Percentiles rank a stretch among this genome's conserved stretches.
These are phyloP conservation scores for Penicillium sp. DNA, from an alignment of 2,329 filamentous ascomycete species.

Conservation along the genomic window DNA sequence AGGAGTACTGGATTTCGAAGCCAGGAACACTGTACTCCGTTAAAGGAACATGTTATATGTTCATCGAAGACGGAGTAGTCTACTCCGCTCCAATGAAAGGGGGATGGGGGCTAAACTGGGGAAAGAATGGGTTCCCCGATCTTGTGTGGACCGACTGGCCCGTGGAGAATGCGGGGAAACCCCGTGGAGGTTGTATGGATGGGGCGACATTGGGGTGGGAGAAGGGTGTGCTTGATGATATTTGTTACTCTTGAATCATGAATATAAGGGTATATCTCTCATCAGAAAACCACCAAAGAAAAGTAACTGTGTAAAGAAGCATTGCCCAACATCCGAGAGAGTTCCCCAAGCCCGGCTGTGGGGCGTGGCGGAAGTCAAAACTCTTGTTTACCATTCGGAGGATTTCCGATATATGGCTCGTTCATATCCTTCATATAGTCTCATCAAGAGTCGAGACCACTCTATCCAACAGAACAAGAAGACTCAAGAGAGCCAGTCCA, in stretches of 20 bases:
- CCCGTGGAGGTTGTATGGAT: not conserved
- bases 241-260: too few relatives aligned
- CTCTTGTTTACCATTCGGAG: not conserved
- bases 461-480: too few relatives aligned
- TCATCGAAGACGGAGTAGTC: conserved; percentile 13
- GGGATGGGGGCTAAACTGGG: not conserved
- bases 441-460: too few relatives aligned
- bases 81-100: conserved; percentile 15
- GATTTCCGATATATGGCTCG: not conserved
- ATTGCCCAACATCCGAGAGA: not conserved
- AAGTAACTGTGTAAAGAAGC: too few relatives aligned
- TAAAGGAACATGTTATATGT: not conserved
- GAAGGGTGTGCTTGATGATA: too few relatives aligned
- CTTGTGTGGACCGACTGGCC: not conserved
- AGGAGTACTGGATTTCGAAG: conserved; percentile 6
- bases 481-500: not conserved
- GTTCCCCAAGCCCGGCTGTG: not conserved
- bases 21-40: conserved; percentile 7
- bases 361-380: not conserved
- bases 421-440: too few relatives aligned
- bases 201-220: too few relatives aligned
- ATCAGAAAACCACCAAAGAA: too few relatives aligned
- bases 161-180: conserved; percentile 10
- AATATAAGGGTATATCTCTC: too few relatives aligned
- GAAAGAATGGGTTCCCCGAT: not conserved